Percentiles rank a stretch among this genome's conserved stretches.
Evolutionary conservation across 345 rosid genomes (phyloP).

Genomic region (Durio zibethinus): DNA sequence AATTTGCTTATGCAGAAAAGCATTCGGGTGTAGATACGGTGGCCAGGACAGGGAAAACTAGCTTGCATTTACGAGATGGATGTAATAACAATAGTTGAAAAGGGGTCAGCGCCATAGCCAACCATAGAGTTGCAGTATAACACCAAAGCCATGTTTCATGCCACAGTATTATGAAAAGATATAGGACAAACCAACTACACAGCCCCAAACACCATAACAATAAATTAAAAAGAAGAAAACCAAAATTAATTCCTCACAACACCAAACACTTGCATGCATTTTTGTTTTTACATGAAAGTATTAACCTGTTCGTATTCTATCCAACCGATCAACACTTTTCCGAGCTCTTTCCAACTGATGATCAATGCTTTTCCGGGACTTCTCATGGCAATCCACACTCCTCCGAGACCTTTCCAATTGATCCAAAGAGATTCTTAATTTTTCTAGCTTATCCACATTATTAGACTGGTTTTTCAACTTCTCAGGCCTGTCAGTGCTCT

Average conservation of each 20-base stretch:
- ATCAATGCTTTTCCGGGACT: conserved; percentile 71
- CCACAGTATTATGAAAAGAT: conserved; percentile 13
- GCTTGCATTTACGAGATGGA: neutral
- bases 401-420: conserved; percentile 74
- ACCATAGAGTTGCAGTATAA: conserved; percentile 6
- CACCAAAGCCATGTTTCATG: conserved; percentile 26
- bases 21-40: neutral
- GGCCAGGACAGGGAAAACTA: neutral
- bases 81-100: no score
- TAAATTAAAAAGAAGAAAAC: conserved; percentile 1
- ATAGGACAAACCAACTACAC: conserved; percentile 31
- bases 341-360: conserved; percentile 70
- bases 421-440: conserved; percentile 53
- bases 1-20: neutral
- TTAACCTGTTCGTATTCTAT: conserved; percentile 56
- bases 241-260: conserved; percentile 26
- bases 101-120: neutral
- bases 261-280: conserved; percentile 9
- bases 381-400: conserved; percentile 91
- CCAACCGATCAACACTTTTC: conserved; percentile 90
- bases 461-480: conserved; percentile 52
- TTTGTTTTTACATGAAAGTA: neutral
- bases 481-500: conserved; percentile 72
- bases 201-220: conserved; percentile 24
- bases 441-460: conserved; percentile 51